Conservation (phyloP, 768 basidiomycete genomes). For the Agrocybe praecox region DNA sequence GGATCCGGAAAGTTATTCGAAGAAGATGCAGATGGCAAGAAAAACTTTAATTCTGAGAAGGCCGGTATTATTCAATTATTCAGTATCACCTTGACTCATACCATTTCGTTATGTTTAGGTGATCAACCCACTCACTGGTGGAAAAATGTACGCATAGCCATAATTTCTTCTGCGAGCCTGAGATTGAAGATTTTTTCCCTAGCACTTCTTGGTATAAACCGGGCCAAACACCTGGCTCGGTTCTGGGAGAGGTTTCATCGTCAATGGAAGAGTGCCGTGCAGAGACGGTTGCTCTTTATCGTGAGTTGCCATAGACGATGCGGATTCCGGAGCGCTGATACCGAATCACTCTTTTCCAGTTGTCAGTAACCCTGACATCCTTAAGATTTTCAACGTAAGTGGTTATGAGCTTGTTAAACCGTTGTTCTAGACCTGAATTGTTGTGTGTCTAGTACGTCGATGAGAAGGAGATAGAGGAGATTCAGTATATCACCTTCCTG, state of each 20-base stretch:
- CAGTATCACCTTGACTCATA: background rate
- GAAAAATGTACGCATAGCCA: slow-evolving; percentile 56
- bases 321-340: slow-evolving; percentile 8
- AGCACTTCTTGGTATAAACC: slow-evolving; percentile 88
- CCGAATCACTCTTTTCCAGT: slow-evolving; percentile 41
- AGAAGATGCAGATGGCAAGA: slow-evolving; percentile 72
- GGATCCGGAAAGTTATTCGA: slow-evolving; percentile 85
- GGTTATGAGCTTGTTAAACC: background rate
- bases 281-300: slow-evolving; percentile 81
- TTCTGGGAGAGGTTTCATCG: slow-evolving; percentile 85
- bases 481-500: slow-evolving; percentile 81
- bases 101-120: slow-evolving; percentile 42
- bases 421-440: background rate
- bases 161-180: background rate
- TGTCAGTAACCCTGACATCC: slow-evolving; percentile 72
- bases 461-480: slow-evolving; percentile 69
- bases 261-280: slow-evolving; percentile 95
- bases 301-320: slow-evolving; percentile 40
- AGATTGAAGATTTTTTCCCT: background rate
- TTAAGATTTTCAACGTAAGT: slow-evolving; percentile 79
- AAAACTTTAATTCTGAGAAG: slow-evolving; percentile 81
- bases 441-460: slow-evolving; percentile 56
- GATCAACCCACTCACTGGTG: slow-evolving; percentile 80
- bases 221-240: slow-evolving; percentile 81
- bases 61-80: slow-evolving; percentile 24